phyloP scores from a whole-genome alignment of 2,329 filamentous ascomycete genomes.

The Cercospora sp. region DNA sequence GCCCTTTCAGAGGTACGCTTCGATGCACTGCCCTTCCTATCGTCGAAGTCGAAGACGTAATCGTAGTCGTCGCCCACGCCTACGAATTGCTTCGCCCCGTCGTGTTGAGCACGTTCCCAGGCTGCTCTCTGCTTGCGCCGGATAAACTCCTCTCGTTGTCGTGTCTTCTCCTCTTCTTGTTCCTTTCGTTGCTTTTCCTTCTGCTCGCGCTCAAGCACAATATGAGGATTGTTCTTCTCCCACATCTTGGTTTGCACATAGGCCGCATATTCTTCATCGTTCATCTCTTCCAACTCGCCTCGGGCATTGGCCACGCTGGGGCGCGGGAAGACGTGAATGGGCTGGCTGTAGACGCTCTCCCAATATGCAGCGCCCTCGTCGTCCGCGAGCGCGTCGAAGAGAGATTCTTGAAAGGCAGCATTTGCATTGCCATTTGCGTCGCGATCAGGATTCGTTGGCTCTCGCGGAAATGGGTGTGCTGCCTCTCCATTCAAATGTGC shows the following conservation, averaged over 20 bases:
- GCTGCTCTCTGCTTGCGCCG: conserved; percentile 42
- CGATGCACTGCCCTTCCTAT: conserved; percentile 15
- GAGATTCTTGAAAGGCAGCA: conserved; percentile 82
- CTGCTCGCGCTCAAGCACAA: conserved; percentile 72
- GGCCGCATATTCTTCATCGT: conserved; percentile 85
- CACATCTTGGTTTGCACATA: conserved; percentile 90
- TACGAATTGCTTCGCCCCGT: conserved; percentile 44
- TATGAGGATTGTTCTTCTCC: conserved; percentile 85
- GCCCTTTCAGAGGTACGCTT: conserved; percentile 10
- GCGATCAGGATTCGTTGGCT: conserved; percentile 29
- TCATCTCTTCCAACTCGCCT: conserved; percentile 76
- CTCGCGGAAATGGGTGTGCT: conserved; percentile 40
- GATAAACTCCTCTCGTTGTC: conserved; percentile 44
- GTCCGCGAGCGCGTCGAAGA: conserved; percentile 96
- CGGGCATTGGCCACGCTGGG: conserved; percentile 54
- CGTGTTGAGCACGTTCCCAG: conserved; percentile 36
- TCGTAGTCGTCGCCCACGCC: conserved; percentile 51
- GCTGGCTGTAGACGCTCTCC: conserved; percentile 95
- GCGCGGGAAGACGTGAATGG: conserved; percentile 82
- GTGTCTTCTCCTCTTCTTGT: conserved; percentile 47
- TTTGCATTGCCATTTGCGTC: conserved; percentile 60
- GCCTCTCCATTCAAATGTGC: conserved; percentile 14
- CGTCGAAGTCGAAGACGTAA: conserved; percentile 29
- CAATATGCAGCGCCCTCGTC: conserved; percentile 95
- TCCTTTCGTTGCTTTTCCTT: conserved; percentile 55